A percentile compares a stretch with the other conserved stretches of the same genome.
phyloP scores from a whole-genome alignment of 805 yeast species.

The Kodamaea restingae region DNA sequence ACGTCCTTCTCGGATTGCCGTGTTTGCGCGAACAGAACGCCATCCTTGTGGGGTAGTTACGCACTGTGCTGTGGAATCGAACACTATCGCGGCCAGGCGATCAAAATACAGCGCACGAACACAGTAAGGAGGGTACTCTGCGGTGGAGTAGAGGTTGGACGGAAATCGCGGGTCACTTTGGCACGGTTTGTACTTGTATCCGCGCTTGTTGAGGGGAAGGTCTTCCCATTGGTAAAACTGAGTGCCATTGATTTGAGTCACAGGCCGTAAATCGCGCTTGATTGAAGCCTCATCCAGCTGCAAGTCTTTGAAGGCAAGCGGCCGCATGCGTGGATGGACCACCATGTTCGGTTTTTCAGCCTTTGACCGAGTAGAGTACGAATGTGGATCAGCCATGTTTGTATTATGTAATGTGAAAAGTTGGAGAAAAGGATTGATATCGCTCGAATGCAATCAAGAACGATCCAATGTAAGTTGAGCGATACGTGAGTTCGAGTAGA shows the following conservation, averaged over 20 bases:
- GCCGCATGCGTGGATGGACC: conserved; percentile 34
- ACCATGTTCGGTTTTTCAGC: conserved; percentile 20
- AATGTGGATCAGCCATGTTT: neutral
- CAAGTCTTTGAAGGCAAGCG: conserved; percentile 24
- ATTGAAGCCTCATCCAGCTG: neutral
- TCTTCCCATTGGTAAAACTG: conserved; percentile 58
- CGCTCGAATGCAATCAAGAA: too few species aligned
- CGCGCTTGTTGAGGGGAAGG: conserved; percentile 72
- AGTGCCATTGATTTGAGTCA: conserved; percentile 13
- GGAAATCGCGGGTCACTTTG: conserved; percentile 60
- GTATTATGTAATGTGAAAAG: too few species aligned
- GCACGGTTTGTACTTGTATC: conserved; percentile 78
- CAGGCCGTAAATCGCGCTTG: neutral
- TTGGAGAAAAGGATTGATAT: too few species aligned
- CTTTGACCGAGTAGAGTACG: conserved; percentile 4
- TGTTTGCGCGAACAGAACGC: conserved; percentile 72
- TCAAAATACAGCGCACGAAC: conserved; percentile 65
- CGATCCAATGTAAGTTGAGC: too few species aligned
- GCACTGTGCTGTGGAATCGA: conserved; percentile 24
- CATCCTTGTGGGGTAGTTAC: conserved; percentile 71
- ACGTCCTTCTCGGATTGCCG: conserved; percentile 70
- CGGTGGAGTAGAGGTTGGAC: conserved; percentile 59
- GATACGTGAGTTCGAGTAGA: too few species aligned
- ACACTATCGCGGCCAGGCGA: conserved; percentile 53
- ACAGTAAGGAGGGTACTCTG: conserved; percentile 66